Evolutionary conservation across 768 basidiomycete genomes (phyloP).

Genomic region (Suillus discolor): DNA sequence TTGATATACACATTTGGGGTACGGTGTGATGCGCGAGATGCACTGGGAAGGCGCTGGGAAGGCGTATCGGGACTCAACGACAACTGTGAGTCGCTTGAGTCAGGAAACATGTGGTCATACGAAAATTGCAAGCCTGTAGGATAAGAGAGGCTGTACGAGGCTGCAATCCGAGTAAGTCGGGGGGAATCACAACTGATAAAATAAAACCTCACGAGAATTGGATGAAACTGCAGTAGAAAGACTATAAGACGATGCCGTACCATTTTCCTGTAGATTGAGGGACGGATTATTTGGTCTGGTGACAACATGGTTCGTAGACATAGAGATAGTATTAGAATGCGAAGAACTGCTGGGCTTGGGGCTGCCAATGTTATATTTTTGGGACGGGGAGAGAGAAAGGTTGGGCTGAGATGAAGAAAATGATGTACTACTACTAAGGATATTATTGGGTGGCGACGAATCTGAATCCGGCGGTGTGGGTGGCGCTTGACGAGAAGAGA

Average conservation of each 20-base stretch:
- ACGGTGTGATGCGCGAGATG: constrained; percentile 17
- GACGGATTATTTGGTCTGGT: constrained; percentile 14
- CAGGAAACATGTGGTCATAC: constrained; percentile 15
- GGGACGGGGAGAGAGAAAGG: constrained; percentile 24
- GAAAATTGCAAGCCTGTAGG: constrained; percentile 15
- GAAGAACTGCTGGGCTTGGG: constrained; percentile 17
- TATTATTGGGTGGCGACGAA: constrained; percentile 14
- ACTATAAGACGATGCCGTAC: constrained; percentile 16
- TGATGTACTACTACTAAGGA: constrained; percentile 17
- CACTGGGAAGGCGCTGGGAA: constrained; percentile 15
- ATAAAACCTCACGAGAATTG: constrained; percentile 28
- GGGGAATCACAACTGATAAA: constrained; percentile 7
- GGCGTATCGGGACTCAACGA: constrained; percentile 17
- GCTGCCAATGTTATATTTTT: constrained; percentile 17
- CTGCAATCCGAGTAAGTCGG: constrained; percentile 13
- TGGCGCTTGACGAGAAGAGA: constrained; percentile 18
- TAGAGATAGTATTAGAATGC: constrained; percentile 24
- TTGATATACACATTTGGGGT: constrained; percentile 90
- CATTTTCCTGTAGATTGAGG: constrained; percentile 16
- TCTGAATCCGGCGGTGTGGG: constrained; percentile 24
- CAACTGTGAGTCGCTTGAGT: constrained; percentile 17
- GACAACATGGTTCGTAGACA: constrained; percentile 11
- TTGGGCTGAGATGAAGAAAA: constrained; percentile 22
- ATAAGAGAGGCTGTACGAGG: constrained; percentile 29
- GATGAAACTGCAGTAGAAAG: constrained; percentile 14